phyloP scores from a whole-genome alignment of 1,284 basidiomycete species.

The Testicularia cyperi region DNA sequence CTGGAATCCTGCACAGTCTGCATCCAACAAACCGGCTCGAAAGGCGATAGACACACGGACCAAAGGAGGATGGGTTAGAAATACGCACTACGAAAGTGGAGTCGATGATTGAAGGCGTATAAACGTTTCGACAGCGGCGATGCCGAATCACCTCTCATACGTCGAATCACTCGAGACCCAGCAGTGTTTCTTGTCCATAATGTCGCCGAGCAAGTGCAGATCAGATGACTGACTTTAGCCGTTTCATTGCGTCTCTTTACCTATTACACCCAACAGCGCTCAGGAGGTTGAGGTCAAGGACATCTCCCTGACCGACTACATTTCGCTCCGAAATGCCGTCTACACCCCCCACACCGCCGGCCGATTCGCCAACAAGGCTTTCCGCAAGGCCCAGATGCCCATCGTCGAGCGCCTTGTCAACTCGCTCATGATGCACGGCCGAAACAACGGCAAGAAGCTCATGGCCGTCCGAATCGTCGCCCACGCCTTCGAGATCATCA shows the following conservation, averaged over 20 bases:
- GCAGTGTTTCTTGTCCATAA: no score
- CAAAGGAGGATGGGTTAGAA: no score
- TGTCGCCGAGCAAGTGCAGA: no score
- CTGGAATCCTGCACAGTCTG: no score
- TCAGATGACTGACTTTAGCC: conserved; percentile 10
- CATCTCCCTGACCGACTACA: conserved; percentile 81
- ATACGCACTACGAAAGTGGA: no score
- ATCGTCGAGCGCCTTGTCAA: conserved; percentile 99
- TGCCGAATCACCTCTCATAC: no score
- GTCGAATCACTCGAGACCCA: no score
- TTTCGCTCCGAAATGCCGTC: conserved; percentile 97
- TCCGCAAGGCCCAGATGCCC: conserved; percentile 99
- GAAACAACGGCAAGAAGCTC: conserved; percentile 99
- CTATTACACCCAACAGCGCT: conserved; percentile 23
- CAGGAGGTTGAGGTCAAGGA: conserved; percentile 96
- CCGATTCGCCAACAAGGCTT: conserved; percentile 99
- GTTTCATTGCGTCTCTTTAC: not conserved
- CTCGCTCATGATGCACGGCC: conserved; percentile 97
- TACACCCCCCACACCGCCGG: conserved; percentile 96
- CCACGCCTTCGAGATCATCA: conserved; percentile 99
- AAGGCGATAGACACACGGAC: no score
- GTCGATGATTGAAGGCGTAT: no score
- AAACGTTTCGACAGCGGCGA: no score
- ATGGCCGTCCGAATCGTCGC: conserved; percentile 98
- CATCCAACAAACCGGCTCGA: no score